These are phyloP conservation scores for Tritrichomonas foetus DNA, from an alignment of 208 protist genomes.

Conservation along the genomic window DNA sequence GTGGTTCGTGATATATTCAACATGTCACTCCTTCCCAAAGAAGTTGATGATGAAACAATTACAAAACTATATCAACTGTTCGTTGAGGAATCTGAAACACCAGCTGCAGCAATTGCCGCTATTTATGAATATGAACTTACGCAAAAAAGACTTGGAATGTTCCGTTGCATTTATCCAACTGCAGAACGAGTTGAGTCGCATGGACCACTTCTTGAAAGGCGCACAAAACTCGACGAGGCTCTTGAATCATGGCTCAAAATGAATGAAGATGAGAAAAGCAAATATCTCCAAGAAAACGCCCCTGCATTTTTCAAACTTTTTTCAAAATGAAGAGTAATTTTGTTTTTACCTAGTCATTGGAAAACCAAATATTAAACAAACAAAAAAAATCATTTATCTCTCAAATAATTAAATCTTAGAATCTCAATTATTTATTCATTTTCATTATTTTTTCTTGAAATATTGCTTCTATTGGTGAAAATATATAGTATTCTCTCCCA, in stretches of 20 bases:
- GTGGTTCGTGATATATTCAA: slow-evolving; percentile 48
- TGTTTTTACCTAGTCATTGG: too few relatives aligned
- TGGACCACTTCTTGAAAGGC: background rate
- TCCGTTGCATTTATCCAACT: background rate
- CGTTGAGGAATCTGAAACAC: background rate
- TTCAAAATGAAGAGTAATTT: too few relatives aligned
- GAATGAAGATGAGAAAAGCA: background rate
- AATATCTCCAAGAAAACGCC: background rate
- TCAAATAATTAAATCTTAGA: too few relatives aligned
- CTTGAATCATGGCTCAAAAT: background rate
- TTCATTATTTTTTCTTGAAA: too few relatives aligned
- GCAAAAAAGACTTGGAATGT: background rate
- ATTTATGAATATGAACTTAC: background rate
- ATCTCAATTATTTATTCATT: too few relatives aligned
- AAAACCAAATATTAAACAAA: too few relatives aligned
- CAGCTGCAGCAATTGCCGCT: background rate
- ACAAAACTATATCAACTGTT: background rate
- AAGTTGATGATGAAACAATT: background rate
- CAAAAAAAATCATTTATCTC: too few relatives aligned
- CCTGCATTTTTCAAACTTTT: too few relatives aligned
- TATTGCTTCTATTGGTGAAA: too few relatives aligned
- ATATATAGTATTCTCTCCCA: too few relatives aligned
- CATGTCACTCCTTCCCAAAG: background rate
- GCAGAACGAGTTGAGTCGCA: background rate
- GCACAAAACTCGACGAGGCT: background rate